These are phyloP conservation scores for Viola odorata DNA, from an alignment of 345 rosid genomes.

Conservation along the genomic window DNA sequence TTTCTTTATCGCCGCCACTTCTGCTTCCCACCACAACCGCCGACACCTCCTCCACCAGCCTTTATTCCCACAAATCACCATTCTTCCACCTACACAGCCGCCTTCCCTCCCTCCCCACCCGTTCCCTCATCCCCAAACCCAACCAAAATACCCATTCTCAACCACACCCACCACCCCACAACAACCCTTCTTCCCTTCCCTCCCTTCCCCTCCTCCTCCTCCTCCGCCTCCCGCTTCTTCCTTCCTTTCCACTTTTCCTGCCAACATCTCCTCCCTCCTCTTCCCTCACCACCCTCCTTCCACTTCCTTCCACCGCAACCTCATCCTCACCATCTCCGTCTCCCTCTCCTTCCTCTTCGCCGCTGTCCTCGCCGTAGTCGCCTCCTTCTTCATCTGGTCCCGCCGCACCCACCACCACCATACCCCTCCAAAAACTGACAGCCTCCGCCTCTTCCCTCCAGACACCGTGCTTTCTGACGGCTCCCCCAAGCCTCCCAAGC, in stretches of 20 bases:
- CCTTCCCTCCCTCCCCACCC: slow-evolving; percentile 11
- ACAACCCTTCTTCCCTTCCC: slow-evolving; percentile 16
- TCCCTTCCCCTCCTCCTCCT: slow-evolving; percentile 16
- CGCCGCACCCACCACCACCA: slow-evolving; percentile 34
- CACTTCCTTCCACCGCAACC: slow-evolving; percentile 12
- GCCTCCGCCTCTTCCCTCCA: slow-evolving; percentile 64
- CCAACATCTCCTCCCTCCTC: slow-evolving; percentile 79
- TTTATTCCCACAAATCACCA: slow-evolving; percentile 9
- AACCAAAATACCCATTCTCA: slow-evolving; percentile 21
- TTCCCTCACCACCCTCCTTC: slow-evolving; percentile 43
- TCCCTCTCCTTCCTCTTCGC: slow-evolving; percentile 52
- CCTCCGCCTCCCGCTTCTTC: slow-evolving; percentile 37
- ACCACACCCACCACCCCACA: slow-evolving; percentile 10
- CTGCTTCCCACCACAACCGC: neutral
- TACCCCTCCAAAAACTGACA: slow-evolving; percentile 45
- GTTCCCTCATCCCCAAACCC: neutral
- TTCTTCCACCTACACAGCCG: slow-evolving; percentile 9
- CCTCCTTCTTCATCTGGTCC: slow-evolving; percentile 38
- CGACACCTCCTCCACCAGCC: slow-evolving; percentile 28
- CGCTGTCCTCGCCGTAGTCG: slow-evolving; percentile 38
- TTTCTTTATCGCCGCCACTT: neutral
- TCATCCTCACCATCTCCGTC: slow-evolving; percentile 37
- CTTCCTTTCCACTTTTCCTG: slow-evolving; percentile 66
- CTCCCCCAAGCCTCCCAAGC: slow-evolving; percentile 24
- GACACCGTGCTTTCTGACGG: slow-evolving; percentile 58